Evolutionary conservation across 805 yeast genomes (phyloP).

Genomic region (Kodamaea kaohsiungensis): DNA sequence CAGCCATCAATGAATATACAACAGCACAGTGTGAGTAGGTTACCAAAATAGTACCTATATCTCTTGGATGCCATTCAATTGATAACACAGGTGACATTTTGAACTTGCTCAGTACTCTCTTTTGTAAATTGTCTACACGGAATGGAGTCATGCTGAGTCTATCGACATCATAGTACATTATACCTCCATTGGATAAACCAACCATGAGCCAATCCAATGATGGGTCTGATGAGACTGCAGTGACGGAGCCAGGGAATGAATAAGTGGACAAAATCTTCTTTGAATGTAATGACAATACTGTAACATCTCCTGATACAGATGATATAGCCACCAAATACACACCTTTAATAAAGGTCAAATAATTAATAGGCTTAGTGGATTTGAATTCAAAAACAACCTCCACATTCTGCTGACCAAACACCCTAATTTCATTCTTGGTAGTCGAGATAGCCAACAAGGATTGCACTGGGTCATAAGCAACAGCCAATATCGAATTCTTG

Average conservation of each 20-base stretch:
- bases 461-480: slow-evolving; percentile 88
- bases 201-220: slow-evolving; percentile 82
- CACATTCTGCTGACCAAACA: slow-evolving; percentile 83
- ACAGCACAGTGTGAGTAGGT: slow-evolving; percentile 72
- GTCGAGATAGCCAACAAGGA: slow-evolving; percentile 82
- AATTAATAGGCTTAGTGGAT: slow-evolving; percentile 50
- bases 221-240: slow-evolving; percentile 78
- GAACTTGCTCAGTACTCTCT: slow-evolving; percentile 54
- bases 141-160: slow-evolving; percentile 66
- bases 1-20: slow-evolving; percentile 64
- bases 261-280: slow-evolving; percentile 61
- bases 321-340: slow-evolving; percentile 71
- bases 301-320: slow-evolving; percentile 59
- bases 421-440: slow-evolving; percentile 64
- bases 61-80: slow-evolving; percentile 85
- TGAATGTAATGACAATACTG: slow-evolving; percentile 68
- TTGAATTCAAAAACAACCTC: slow-evolving; percentile 62
- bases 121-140: slow-evolving; percentile 71
- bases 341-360: slow-evolving; percentile 73
- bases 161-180: slow-evolving; percentile 78
- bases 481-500: slow-evolving; percentile 61
- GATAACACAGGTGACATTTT: slow-evolving; percentile 64
- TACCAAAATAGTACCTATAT: slow-evolving; percentile 73
- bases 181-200: slow-evolving; percentile 76
- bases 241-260: slow-evolving; percentile 64